These are phyloP conservation scores for Salix koriyanagi DNA, from an alignment of 345 rosid species.

Conservation along the genomic window DNA sequence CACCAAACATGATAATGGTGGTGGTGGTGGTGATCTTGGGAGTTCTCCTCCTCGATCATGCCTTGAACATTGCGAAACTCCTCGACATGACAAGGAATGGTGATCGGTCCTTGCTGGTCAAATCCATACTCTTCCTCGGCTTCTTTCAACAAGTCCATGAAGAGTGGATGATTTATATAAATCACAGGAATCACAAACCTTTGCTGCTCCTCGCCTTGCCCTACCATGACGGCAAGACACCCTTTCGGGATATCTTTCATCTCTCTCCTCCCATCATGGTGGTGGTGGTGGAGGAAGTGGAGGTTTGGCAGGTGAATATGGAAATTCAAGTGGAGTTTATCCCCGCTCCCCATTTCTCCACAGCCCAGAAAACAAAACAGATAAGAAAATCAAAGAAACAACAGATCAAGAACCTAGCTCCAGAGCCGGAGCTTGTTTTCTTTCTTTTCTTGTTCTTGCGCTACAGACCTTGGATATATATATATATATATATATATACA, in stretches of 20 bases:
- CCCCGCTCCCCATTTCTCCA: constrained; percentile 36
- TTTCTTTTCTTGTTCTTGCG: not conserved
- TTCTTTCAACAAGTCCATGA: constrained; percentile 52
- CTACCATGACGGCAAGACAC: constrained; percentile 70
- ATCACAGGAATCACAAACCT: constrained; percentile 78
- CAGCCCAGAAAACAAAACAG: not conserved
- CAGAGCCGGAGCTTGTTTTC: not conserved
- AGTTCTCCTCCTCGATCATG: constrained; percentile 53
- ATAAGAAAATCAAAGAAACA: not conserved
- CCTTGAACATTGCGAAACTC: constrained; percentile 66
- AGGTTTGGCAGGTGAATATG: constrained; percentile 34
- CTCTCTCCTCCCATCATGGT: constrained; percentile 14
- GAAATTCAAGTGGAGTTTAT: constrained; percentile 36
- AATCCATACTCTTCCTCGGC: constrained; percentile 86
- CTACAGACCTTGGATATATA: not conserved
- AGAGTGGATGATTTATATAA: constrained; percentile 74
- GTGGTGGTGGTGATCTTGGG: constrained; percentile 19
- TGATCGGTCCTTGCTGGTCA: constrained; percentile 70
- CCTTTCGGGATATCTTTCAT: constrained; percentile 62
- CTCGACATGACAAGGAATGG: constrained; percentile 77
- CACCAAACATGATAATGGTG: constrained; percentile 43
- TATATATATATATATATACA: no score
- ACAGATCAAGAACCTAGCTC: not conserved
- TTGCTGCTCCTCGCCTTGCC: constrained; percentile 59
- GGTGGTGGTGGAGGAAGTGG: constrained; percentile 32